phyloP scores from a whole-genome alignment of 495 filamentous ascomycete species.

The Penicillium mononematosum region DNA sequence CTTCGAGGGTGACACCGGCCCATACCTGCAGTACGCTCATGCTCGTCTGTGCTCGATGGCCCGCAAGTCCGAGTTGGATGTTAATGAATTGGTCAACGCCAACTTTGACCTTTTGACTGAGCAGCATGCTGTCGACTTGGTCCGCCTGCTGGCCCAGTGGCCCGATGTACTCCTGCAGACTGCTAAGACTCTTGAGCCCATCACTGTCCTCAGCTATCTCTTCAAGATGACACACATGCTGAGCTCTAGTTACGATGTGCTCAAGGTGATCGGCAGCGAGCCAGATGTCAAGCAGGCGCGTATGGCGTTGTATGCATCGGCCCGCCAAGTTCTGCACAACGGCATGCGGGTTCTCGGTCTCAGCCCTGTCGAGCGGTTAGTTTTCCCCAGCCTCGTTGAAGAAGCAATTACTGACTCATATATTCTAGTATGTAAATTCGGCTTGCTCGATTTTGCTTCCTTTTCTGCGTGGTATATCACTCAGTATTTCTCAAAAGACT shows the following conservation, averaged over 20 bases:
- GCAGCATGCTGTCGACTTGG: conserved; percentile 55
- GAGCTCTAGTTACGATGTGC: conserved; percentile 78
- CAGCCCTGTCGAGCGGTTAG: conserved; percentile 67
- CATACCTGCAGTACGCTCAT: conserved; percentile 68
- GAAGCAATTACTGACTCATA: conserved; percentile 5
- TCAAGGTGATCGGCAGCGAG: conserved; percentile 74
- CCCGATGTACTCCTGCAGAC: conserved; percentile 63
- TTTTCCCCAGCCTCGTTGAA: background rate
- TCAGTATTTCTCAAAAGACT: conserved; percentile 7
- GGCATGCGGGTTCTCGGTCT: conserved; percentile 82
- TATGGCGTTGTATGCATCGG: conserved; percentile 79
- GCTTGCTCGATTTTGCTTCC: conserved; percentile 2
- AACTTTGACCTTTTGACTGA: conserved; percentile 59
- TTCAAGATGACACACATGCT: conserved; percentile 86
- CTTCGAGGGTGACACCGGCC: conserved; percentile 70
- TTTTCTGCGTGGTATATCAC: conserved; percentile 5
- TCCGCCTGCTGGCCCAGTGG: conserved; percentile 59
- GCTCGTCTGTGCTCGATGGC: conserved; percentile 65
- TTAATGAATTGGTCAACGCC: conserved; percentile 47
- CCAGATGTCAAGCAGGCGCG: conserved; percentile 70
- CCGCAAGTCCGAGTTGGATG: conserved; percentile 48
- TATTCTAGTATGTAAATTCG: conserved; percentile 25
- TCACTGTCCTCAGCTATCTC: conserved; percentile 74
- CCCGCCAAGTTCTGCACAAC: conserved; percentile 74
- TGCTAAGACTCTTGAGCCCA: conserved; percentile 61